phyloP scores from a whole-genome alignment of 306 rosid genomes.

The Cucurbita argyrosperma region DNA sequence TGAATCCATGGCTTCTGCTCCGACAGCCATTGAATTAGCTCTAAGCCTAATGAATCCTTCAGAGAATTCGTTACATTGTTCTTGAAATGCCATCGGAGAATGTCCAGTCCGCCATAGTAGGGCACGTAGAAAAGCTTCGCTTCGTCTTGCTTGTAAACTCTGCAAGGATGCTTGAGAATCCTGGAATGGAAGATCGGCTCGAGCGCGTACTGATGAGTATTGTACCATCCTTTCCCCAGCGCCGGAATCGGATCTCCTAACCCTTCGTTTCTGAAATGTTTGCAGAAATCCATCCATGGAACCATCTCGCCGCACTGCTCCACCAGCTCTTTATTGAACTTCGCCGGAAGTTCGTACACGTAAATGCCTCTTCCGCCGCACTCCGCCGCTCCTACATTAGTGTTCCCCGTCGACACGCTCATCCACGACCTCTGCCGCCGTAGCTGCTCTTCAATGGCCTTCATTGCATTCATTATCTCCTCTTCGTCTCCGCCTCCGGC shows the following conservation, averaged over 20 bases:
- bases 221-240: conserved; percentile 42
- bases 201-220: conserved; percentile 40
- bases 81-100: conserved; percentile 49
- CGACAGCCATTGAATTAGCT: conserved; percentile 33
- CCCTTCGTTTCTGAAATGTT: conserved; percentile 28
- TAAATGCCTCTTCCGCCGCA: conserved; percentile 39
- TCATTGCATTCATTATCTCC: conserved; percentile 19
- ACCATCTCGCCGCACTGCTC: conserved; percentile 38
- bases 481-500: not conserved
- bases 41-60: conserved; percentile 31
- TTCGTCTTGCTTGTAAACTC: conserved; percentile 24
- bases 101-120: conserved; percentile 42
- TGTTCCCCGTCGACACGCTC: too few species aligned
- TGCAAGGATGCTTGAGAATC: conserved; percentile 38
- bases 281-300: conserved; percentile 41
- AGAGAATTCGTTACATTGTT: conserved; percentile 28
- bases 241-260: conserved; percentile 28
- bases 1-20: conserved; percentile 25
- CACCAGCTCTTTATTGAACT: conserved; percentile 43
- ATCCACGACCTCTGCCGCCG: conserved; percentile 26
- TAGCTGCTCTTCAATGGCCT: conserved; percentile 36
- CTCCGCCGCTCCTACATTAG: not conserved
- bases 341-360: conserved; percentile 46
- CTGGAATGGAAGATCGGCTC: conserved; percentile 43
- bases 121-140: conserved; percentile 51